Evolutionary conservation across 2,329 filamentous ascomycete genomes (phyloP), one percentile per base, ranked within the genome.

Genomic region (Tolypocladium tropicale): DNA sequence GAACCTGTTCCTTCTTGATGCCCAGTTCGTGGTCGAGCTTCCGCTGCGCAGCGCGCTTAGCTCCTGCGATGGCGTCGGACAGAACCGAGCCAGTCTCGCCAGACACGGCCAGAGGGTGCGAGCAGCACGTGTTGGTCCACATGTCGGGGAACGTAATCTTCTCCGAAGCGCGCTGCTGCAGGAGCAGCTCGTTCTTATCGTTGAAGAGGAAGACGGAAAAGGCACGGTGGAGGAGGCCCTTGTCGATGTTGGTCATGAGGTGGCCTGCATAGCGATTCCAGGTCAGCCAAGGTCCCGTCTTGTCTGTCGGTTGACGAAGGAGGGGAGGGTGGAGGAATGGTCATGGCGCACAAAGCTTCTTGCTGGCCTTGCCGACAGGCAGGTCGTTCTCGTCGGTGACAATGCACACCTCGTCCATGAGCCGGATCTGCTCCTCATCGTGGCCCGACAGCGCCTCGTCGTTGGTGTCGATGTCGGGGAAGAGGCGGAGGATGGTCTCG

Each of bases 111-210:
- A 99, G 81, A 6, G 94, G 94, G 74, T 99, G 94, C 41, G 94
- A 99, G 79, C 94, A 99, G 81, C 94, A 99, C 34, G 94, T 99
- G 76, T 99, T 99, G 61, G 94, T 99, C 94, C 94, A 99, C 87
- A 96, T 92, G 70, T 96, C 90, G 52, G 94, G 93, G 76, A 99
- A 99, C 7, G 94, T 99, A 69, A 99, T 99, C 79, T 99, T 99
- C 77, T 97, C 93, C 43, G 85, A 78, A 32, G 94, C 94, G 63
- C 94, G 89, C 78, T 97, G 94, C 76, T 99, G 94, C 53, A 99
- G 84, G 49, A 99, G 87, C 58, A 97, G 79, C 65, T 91, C 88
- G 73, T 96, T 95, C 70, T 94, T 82, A 59, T 89, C 87, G 76
- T 97, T 90, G 79, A 99, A 99, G 63, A 99, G 85, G 78, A 99